Conservation (phyloP, 2,329 filamentous ascomycete species). For the Fusarium sp. region DNA sequence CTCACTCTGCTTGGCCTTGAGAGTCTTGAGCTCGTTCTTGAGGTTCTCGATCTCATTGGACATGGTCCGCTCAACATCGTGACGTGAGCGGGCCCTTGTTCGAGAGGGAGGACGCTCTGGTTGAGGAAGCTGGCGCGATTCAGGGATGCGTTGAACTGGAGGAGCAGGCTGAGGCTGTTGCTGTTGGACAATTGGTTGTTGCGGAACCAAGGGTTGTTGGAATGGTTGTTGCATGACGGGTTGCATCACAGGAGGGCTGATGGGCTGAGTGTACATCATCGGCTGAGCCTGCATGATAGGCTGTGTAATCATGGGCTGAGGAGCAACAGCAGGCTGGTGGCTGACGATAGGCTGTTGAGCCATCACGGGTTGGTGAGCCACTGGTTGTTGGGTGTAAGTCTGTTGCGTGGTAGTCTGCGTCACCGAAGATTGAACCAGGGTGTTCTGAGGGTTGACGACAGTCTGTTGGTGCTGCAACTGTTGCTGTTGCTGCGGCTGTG, state of each 20-base stretch:
- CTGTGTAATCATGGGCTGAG: slow-evolving; percentile 33
- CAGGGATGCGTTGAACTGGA: slow-evolving; percentile 24
- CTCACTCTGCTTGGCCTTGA: slow-evolving; percentile 40
- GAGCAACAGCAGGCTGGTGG: slow-evolving; percentile 32
- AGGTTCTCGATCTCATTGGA: slow-evolving; percentile 38
- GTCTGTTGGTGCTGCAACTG: slow-evolving; percentile 33
- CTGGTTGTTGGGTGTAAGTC: slow-evolving; percentile 25
- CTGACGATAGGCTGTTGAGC: slow-evolving; percentile 20
- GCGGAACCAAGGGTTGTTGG: slow-evolving; percentile 19
- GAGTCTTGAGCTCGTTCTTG: slow-evolving; percentile 31
- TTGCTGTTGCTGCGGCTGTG: slow-evolving; percentile 17
- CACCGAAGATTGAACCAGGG: slow-evolving; percentile 26
- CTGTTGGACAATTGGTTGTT: slow-evolving; percentile 17
- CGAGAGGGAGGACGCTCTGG: slow-evolving; percentile 27
- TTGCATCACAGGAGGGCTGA: slow-evolving; percentile 21
- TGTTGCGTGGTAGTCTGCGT: slow-evolving; percentile 17
- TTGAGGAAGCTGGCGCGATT: slow-evolving; percentile 28
- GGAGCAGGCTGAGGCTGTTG: slow-evolving; percentile 18
- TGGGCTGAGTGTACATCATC: slow-evolving; percentile 26
- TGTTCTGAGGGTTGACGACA: slow-evolving; percentile 4
- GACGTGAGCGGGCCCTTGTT: slow-evolving; percentile 33
- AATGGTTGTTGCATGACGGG: slow-evolving; percentile 31
- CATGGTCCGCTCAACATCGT: slow-evolving; percentile 38
- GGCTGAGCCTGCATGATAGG: slow-evolving; percentile 20
- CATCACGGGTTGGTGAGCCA: slow-evolving; percentile 26